These are phyloP conservation scores for Pythium periplocum DNA, from an alignment of 352 stramenopile species.

Conservation along the genomic window DNA sequence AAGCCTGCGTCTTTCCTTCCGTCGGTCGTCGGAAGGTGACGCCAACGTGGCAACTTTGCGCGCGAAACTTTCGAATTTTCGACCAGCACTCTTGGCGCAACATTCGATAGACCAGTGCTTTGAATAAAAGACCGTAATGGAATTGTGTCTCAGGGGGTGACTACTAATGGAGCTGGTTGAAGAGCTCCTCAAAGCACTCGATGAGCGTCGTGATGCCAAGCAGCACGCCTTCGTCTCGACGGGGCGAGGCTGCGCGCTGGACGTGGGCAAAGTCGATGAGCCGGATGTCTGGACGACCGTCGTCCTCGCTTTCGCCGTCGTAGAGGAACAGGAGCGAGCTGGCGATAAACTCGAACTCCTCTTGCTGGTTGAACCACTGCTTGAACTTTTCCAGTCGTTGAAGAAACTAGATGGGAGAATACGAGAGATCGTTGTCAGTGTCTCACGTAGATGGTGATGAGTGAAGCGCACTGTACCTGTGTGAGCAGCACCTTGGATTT, in stretches of 20 bases:
- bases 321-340: constrained; percentile 95
- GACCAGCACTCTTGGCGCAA: too few relatives aligned
- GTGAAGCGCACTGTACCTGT: constrained; percentile 22
- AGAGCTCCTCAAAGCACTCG: constrained; percentile 46
- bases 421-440: too few relatives aligned
- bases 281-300: constrained; percentile 39
- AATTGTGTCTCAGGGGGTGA: not conserved
- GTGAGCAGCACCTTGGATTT: constrained; percentile 34
- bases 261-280: constrained; percentile 87
- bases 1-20: too few relatives aligned
- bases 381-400: constrained; percentile 52
- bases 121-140: constrained; percentile 1
- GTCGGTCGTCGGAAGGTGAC: not conserved
- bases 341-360: constrained; percentile 87
- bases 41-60: too few relatives aligned
- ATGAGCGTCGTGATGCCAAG: constrained; percentile 46
- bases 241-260: constrained; percentile 10
- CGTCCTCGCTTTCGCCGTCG: constrained; percentile 43
- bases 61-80: too few relatives aligned
- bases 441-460: too few relatives aligned
- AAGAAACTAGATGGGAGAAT: constrained; percentile 42
- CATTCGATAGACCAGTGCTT: not conserved
- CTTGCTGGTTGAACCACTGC: constrained; percentile 77
- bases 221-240: constrained; percentile 52
- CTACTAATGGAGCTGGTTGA: constrained; percentile 13